Evolutionary conservation across 345 rosid species (phyloP), one percentile per base, ranked within the genome.

Genomic region (Rhodamnia argentea): DNA sequence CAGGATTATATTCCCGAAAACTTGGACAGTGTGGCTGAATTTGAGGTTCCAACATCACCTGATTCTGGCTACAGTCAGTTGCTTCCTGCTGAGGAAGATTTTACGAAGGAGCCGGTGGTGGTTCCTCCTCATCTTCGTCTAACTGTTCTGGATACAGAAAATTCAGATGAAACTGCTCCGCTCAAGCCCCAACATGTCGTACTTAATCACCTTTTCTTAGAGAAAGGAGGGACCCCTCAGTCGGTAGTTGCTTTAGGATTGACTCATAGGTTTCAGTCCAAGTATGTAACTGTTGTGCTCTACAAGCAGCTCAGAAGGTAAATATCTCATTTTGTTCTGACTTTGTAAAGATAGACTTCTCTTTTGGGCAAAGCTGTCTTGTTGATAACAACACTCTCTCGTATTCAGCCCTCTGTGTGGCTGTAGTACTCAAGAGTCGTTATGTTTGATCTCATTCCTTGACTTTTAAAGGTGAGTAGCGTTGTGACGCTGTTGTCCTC

Each of bases 191-290:
- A 92, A 59, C 99, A 96, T 58, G 98, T 95, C 26, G 91, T 95
- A 85, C 99, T 97, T 52, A 94, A 97, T 89, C 99, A 97, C 86
- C 93, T 97, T 52, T 94, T 92, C 87, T 89, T 94, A 59, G 98
- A 96, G 91, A 92, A 93, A 89, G 98, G 94, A 84, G 92, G 96
- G 94, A 92, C 94, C 42, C 91, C 99, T 5, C 95, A 96, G 42
- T 92, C 99, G 5, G 89, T 94, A 40, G 94, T 97, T 83, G 93
- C 99, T 24, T 86, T 97, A 53, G 99, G 99, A 85, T 86, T 95
- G 87, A 95, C 98, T 15, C 96, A 96, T 85, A 89, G 99, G 93
- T 96, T 95, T 82, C 87, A 97, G 90, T 94, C 99, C 75, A 97
- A 95, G 87, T 96, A 96, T 84, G 96, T 95, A 56, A 95, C 99